phyloP scores from a whole-genome alignment of 192 early-diverging fungal genomes.

The Podila clonocystis region DNA sequence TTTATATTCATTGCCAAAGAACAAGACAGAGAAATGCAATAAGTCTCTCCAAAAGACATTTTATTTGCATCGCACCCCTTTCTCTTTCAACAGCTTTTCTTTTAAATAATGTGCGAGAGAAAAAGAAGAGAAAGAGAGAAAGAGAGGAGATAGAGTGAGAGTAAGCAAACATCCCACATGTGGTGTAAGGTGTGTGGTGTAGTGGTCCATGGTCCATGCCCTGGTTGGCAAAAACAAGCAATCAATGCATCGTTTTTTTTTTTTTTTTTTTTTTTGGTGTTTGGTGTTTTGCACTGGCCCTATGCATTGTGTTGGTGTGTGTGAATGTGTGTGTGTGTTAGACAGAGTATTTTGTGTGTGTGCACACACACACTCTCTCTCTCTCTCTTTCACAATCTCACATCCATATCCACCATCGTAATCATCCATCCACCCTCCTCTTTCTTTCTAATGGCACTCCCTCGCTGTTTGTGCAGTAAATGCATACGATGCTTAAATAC shows the following conservation, averaged over 20 bases:
- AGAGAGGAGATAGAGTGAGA: neutral
- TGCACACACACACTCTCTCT: too few relatives aligned
- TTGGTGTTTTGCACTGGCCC: neutral
- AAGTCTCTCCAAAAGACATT: too few relatives aligned
- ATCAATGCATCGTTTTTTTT: too few relatives aligned
- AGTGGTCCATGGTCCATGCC: neutral
- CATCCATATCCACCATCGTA: neutral
- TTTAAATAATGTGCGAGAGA: neutral
- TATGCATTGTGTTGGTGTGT: neutral
- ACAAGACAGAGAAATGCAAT: too few relatives aligned
- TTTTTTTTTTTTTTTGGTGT: too few relatives aligned
- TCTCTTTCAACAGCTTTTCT: neutral
- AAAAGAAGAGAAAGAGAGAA: neutral
- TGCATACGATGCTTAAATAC: too few relatives aligned
- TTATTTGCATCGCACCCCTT: neutral
- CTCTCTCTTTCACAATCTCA: neutral
- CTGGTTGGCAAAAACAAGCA: too few relatives aligned
- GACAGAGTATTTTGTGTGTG: neutral
- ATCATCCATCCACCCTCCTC: neutral
- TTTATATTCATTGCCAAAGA: too few relatives aligned
- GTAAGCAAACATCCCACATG: neutral
- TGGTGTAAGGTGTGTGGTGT: neutral
- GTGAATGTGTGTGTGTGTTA: too few relatives aligned
- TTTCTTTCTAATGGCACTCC: constrained; percentile 3
- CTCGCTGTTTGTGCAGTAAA: neutral